Conservation (phyloP, 108 stramenopile genomes). For the Cyclotella atomus region DNA sequence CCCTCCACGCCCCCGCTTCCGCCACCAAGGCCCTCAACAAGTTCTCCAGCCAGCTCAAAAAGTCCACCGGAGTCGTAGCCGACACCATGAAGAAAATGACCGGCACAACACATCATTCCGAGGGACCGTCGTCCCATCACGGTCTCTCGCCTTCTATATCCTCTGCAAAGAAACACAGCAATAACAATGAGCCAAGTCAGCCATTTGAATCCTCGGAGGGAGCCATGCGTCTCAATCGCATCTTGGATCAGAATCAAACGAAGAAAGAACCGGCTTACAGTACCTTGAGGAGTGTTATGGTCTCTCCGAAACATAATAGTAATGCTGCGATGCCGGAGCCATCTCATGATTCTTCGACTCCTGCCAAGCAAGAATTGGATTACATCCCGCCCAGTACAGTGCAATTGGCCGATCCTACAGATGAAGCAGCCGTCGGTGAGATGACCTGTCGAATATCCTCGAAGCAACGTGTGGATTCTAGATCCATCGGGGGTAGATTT, state of each 20-base stretch:
- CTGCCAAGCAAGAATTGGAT: slow-evolving; percentile 14
- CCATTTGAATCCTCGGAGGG: slow-evolving; percentile 64
- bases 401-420: slow-evolving; percentile 40
- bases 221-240: slow-evolving; percentile 72
- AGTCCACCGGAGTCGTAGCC: too few relatives aligned
- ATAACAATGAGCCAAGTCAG: too few relatives aligned
- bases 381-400: slow-evolving; percentile 44
- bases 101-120: neutral
- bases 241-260: slow-evolving; percentile 51
- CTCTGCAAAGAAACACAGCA: neutral
- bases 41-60: too few relatives aligned
- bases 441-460: slow-evolving; percentile 47
- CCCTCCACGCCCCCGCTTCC: too few relatives aligned
- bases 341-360: neutral
- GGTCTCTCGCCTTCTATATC: neutral
- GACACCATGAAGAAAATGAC: too few relatives aligned
- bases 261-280: too few relatives aligned
- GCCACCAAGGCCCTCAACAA: too few relatives aligned
- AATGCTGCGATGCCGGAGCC: too few relatives aligned
- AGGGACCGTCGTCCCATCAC: neutral
- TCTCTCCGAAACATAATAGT: neutral
- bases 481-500: slow-evolving; percentile 40
- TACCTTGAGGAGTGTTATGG: neutral
- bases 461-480: slow-evolving; percentile 33
- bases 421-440: slow-evolving; percentile 47